Base-by-base conservation (phyloP, 2,329 filamentous ascomycete species). In the Colletotrichum horii region DNA sequence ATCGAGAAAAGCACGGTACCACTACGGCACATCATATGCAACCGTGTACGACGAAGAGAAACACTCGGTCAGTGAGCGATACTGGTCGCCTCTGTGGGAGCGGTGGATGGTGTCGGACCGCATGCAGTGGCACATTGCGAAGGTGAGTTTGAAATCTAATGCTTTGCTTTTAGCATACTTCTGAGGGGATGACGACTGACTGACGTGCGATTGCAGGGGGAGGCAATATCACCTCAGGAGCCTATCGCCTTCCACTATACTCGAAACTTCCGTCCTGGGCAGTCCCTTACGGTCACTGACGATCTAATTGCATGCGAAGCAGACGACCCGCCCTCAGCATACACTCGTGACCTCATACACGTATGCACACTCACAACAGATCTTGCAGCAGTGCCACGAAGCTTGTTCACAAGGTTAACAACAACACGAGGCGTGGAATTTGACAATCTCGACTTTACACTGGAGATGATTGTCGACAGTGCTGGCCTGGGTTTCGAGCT, bases 171-270 rank as follows among this genome's bases (percentile, higher is more conserved):
- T 32, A 26, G 30, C 24, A 12, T n/a, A 4, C 11, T 14, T 38
- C 26, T 4, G 22, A 60, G 34, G n/a, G 30, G 22, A 38, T 12
- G 66, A 67, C 66, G 34, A 69, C 78, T 76, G 48, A 58, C n/a
- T 16, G 15, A 26, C 19, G 15, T 62, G 15, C 22, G 19, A 8
- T 26, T 2, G 67, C 77, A 94, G 92, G 94, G 93, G 74, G 94
- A 95, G 79, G 91, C 94, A 48, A 90, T 96, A 48, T 95, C 93
- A 9, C 93, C 94, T n/a, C 87, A 92, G 1, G 89, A 91, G 2
- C 94, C 94, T 0, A 93, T 96, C 74, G 94, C 93, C 3, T 96
- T 96, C 84, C 94, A 96, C 86, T 96, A 96, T 85, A 96, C 94
- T 4, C 93, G 94, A 76, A 96, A 96, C 83, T 96, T 96, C 85